Evolutionary conservation across 139 green algal species (phyloP).

Genomic region (Closterium sp.): DNA sequence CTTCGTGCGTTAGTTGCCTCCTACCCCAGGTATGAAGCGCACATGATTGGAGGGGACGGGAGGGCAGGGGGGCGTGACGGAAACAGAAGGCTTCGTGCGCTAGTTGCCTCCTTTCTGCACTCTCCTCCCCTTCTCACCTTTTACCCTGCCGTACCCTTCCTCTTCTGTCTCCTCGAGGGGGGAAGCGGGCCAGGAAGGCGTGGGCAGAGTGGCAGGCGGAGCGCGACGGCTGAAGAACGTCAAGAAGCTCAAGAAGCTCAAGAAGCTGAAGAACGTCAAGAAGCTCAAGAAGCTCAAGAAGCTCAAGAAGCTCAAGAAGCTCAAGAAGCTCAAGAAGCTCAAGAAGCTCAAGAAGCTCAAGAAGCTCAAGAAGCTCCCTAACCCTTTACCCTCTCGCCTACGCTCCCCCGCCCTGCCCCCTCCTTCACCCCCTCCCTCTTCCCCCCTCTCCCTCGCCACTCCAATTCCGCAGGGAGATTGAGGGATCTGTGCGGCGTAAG

Average conservation of each 20-base stretch:
- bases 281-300: too few species aligned
- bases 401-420: not conserved
- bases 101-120: too few species aligned
- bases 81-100: too few species aligned
- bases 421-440: not conserved
- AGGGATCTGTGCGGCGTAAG: conserved; percentile 39
- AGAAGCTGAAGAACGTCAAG: too few species aligned
- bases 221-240: not conserved
- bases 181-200: not conserved
- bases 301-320: too few species aligned
- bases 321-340: too few species aligned
- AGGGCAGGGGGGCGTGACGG: too few species aligned
- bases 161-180: not conserved
- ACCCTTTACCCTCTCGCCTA: not conserved
- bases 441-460: not conserved
- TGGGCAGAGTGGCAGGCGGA: not conserved
- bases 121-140: too few species aligned
- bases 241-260: too few species aligned
- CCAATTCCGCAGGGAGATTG: not conserved
- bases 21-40: conserved; percentile 76
- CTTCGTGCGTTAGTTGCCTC: too few species aligned
- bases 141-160: too few species aligned
- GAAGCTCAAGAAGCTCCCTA: not conserved
- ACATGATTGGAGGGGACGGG: conserved; percentile 62
- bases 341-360: too few species aligned